Conservation (phyloP, 2,329 filamentous ascomycete species). For the Sporothrix mexicana region DNA sequence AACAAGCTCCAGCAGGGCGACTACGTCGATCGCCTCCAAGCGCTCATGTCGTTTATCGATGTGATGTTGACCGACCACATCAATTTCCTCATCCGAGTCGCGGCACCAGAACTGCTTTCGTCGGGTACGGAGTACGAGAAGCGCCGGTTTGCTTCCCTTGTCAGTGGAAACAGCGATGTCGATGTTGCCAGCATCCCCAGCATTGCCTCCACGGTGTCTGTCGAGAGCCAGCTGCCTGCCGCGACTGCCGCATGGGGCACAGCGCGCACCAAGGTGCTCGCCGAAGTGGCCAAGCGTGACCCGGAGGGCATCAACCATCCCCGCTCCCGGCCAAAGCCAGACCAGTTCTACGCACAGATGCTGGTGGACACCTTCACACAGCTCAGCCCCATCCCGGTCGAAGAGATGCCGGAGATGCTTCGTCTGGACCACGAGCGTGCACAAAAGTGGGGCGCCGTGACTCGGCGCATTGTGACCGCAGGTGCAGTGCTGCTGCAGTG, state of each 20-base stretch:
- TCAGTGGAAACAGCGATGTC: conserved; percentile 45
- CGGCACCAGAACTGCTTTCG: conserved; percentile 72
- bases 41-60: conserved; percentile 76
- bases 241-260: conserved; percentile 71
- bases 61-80: conserved; percentile 80
- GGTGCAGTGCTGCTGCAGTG: conserved; percentile 78
- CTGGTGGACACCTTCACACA: conserved; percentile 77
- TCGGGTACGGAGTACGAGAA: conserved; percentile 75
- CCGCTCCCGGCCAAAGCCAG: conserved; percentile 66
- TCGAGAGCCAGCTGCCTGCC: conserved; percentile 50
- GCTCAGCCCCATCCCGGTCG: conserved; percentile 54
- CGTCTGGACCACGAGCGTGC: conserved; percentile 71
- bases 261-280: conserved; percentile 67
- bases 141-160: conserved; percentile 70
- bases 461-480: conserved; percentile 71
- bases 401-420: conserved; percentile 74
- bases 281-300: conserved; percentile 71
- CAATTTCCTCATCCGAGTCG: conserved; percentile 77
- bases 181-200: conserved; percentile 53
- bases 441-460: conserved; percentile 59
- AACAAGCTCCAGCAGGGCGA: conserved; percentile 65
- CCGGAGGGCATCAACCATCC: conserved; percentile 69
- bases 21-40: conserved; percentile 77
- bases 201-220: conserved; percentile 56
- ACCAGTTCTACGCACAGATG: conserved; percentile 77